Base-by-base conservation (phyloP, 177 flowering plant species). In the Tripterygium wilfordii region DNA sequence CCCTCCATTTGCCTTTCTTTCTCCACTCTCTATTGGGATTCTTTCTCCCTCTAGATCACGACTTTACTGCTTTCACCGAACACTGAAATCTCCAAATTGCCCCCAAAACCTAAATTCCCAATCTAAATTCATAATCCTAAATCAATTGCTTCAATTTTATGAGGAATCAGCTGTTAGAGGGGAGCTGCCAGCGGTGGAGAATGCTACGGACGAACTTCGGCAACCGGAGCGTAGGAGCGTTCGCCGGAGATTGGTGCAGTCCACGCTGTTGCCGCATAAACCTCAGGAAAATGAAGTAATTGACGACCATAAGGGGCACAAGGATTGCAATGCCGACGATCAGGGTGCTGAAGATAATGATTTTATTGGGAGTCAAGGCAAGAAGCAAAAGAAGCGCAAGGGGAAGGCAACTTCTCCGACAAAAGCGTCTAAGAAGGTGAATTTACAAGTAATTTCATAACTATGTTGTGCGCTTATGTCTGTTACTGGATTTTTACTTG, bases 171-270 rank as follows among this genome's bases (percentile, higher is more conserved):
- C 48, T 20, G 55, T 47, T 20, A 38, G 39, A 25, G 56, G 29
- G 16, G 36, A 21, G 21, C 45, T 54, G 4, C 45, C 16, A 16
- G 31, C 37, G 14, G 54, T 20, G 18, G 32, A 5, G 5, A 49
- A 10, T 29, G 36, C 33, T 8, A 55, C 26, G 45, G 46, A 17
- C 14, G 42, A 39, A 22, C 3, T 9, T 13, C 58, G 14, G 23
- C 23, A 29, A 26, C 48, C 56, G 25, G 58, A 14, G 5, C 48
- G 37, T 56, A 48, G 60, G 41, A 42, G 45, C 5, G 67, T 47
- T 18, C 74, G 79, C 15, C 78, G 88, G 51, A 62, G 69, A 37
- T 45, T 82, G 48, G 62, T 73, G 26, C 89, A 82, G 63, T 63
- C 85, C 10, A 79, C 79, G 29, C 67, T 82, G 19, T 66, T 73